phyloP scores from a whole-genome alignment of 331 rosid species.

The Pyracantha coccinea region DNA sequence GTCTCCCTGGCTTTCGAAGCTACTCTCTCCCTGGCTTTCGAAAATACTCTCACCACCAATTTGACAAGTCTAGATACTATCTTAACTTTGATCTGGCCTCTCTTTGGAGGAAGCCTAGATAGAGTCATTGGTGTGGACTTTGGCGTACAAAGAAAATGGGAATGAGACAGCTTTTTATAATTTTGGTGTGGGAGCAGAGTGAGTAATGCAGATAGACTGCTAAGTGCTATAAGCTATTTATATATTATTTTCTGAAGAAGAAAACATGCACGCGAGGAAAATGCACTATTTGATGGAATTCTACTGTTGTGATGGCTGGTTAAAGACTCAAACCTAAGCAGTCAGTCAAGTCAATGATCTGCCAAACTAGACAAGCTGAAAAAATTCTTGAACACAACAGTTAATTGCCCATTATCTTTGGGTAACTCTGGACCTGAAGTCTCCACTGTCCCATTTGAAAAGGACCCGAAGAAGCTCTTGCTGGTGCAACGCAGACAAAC shows the following conservation, averaged over 20 bases:
- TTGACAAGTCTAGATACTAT: conserved; percentile 26
- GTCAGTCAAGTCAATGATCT: conserved; percentile 18
- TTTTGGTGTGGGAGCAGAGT: background rate
- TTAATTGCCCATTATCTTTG: background rate
- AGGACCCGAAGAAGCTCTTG: conserved; percentile 4
- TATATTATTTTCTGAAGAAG: background rate
- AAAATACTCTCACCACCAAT: conserved; percentile 7
- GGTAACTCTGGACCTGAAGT: background rate
- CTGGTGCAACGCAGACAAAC: conserved; percentile 15
- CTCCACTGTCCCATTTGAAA: conserved; percentile 33
- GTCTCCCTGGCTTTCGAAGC: conserved; percentile 23
- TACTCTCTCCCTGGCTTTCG: conserved; percentile 6
- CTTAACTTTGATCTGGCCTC: conserved; percentile 53
- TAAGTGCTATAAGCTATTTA: too few species aligned
- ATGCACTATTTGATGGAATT: background rate
- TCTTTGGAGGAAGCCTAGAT: conserved; percentile 40
- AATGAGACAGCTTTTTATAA: background rate
- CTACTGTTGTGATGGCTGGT: too few species aligned
- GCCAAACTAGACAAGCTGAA: background rate
- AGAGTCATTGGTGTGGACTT: conserved; percentile 19
- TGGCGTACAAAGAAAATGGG: background rate
- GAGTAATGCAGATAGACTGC: background rate
- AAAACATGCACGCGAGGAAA: background rate
- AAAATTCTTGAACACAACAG: background rate
- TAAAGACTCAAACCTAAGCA: too few species aligned